These are phyloP conservation scores for Pichia norvegensis DNA, from an alignment of 1,139 yeast species.

Conservation along the genomic window DNA sequence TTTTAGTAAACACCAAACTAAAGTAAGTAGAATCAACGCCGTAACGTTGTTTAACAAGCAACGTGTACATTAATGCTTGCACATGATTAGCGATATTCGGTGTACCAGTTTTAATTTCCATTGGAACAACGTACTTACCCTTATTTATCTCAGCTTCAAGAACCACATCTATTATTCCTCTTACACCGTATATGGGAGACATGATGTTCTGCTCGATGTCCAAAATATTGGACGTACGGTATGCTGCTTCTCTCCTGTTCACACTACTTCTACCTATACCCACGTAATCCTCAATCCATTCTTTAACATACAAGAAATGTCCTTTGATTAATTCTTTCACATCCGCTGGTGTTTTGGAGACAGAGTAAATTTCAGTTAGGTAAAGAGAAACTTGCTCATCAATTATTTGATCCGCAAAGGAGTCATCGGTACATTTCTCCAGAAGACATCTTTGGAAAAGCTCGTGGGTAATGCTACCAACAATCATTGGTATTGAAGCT, in stretches of 20 bases:
- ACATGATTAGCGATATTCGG: constrained; percentile 69
- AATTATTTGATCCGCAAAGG: constrained; percentile 38
- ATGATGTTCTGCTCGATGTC: constrained; percentile 88
- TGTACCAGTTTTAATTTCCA: constrained; percentile 85
- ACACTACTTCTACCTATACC: constrained; percentile 15
- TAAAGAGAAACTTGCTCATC: constrained; percentile 38
- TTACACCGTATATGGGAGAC: constrained; percentile 88
- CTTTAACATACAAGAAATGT: constrained; percentile 50
- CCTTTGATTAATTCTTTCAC: constrained; percentile 41
- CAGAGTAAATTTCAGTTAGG: constrained; percentile 48
- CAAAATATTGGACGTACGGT: constrained; percentile 55
- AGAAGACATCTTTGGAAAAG: constrained; percentile 64
- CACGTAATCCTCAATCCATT: constrained; percentile 54
- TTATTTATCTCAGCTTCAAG: constrained; percentile 46
- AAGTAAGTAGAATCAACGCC: constrained; percentile 58
- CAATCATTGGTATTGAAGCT: constrained; percentile 50
- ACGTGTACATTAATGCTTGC: constrained; percentile 79
- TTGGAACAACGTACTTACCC: constrained; percentile 51
- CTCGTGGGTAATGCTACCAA: constrained; percentile 75
- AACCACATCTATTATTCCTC: constrained; percentile 87
- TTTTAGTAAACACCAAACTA: constrained; percentile 67
- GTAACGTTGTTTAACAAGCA: constrained; percentile 74
- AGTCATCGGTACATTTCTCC: constrained; percentile 35
- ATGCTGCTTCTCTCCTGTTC: constrained; percentile 28
- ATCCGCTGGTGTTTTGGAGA: constrained; percentile 43